Evolutionary conservation across 176 grass and related monocot species (phyloP).

Genomic region (Oryza punctata): DNA sequence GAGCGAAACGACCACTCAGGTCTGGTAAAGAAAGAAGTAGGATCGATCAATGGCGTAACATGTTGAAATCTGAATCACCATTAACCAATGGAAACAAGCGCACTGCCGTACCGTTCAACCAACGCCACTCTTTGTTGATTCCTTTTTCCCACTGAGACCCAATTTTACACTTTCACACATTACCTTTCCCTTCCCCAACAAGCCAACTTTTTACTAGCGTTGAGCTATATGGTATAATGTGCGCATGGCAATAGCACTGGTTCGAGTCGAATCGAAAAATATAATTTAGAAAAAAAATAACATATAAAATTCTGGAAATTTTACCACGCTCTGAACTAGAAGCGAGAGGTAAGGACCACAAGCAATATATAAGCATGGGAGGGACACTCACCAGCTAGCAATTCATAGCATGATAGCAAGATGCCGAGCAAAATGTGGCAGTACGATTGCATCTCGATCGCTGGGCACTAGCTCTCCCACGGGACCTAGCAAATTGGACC

Average conservation of each 20-base stretch:
- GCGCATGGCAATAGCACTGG: not conserved
- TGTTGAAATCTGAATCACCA: not conserved
- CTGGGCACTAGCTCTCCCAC: conserved; percentile 21
- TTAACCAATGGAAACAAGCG: conserved; percentile 18
- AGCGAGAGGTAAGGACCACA: conserved; percentile 38
- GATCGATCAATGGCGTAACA: conserved; percentile 33
- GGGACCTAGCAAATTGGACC: conserved; percentile 20
- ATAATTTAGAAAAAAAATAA: not conserved
- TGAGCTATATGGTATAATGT: conserved; percentile 2
- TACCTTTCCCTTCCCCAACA: not conserved
- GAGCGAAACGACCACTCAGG: conserved; percentile 19
- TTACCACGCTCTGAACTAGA: not conserved
- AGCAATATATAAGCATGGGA: conserved; percentile 35
- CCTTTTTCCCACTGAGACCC: not conserved
- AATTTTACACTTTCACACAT: conserved; percentile 11
- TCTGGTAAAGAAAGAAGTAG: conserved; percentile 3
- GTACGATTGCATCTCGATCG: conserved; percentile 20
- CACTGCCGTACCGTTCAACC: not conserved
- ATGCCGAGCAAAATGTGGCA: conserved; percentile 27
- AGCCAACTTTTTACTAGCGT: not conserved
- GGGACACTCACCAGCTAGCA: conserved; percentile 30
- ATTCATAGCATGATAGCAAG: conserved; percentile 30
- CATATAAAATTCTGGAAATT: not conserved
- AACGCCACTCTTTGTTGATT: not conserved
- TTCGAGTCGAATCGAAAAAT: not conserved